These are phyloP conservation scores for Vanrija humicola DNA, from an alignment of 1,284 basidiomycete genomes.

Conservation along the genomic window DNA sequence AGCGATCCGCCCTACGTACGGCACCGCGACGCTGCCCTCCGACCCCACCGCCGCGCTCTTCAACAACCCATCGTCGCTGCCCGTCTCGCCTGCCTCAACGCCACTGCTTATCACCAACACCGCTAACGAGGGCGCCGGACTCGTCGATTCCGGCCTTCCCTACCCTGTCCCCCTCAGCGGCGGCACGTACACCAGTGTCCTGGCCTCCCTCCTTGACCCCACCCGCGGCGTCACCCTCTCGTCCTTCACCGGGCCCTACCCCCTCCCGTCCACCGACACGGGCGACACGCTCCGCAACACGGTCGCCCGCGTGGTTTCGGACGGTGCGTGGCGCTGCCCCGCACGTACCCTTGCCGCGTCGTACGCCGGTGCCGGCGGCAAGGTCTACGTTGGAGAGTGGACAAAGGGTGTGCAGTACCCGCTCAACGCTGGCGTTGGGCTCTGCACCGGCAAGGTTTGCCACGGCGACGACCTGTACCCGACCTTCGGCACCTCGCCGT, in stretches of 20 bases:
- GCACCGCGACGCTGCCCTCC: conserved; percentile 22
- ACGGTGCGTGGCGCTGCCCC: conserved; percentile 56
- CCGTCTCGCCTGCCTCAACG: conserved; percentile 56
- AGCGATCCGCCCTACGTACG: conserved; percentile 34
- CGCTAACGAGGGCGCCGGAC: conserved; percentile 62
- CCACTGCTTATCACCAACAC: conserved; percentile 67
- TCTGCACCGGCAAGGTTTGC: conserved; percentile 35
- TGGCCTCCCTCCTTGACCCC: conserved; percentile 50
- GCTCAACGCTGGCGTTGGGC: conserved; percentile 50
- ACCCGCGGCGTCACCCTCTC: conserved; percentile 51
- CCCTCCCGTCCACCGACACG: conserved; percentile 40
- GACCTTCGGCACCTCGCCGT: conserved; percentile 26
- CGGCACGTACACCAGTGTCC: conserved; percentile 46
- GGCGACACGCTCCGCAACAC: conserved; percentile 50
- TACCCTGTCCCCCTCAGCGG: conserved; percentile 38
- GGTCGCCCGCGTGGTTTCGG: conserved; percentile 62
- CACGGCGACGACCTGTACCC: conserved; percentile 44
- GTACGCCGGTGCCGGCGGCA: conserved; percentile 62
- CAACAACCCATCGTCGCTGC: conserved; percentile 59
- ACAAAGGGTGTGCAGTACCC: conserved; percentile 65
- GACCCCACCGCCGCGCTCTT: conserved; percentile 62
- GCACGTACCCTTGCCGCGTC: conserved; percentile 64
- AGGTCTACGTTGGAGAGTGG: conserved; percentile 69
- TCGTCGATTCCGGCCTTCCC: conserved; percentile 53
- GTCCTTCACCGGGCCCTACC: conserved; percentile 56